Evolutionary conservation across 495 filamentous ascomycete species (phyloP), one percentile per base, ranked within the genome.

Genomic region (Hyaloscypha variabilis): DNA sequence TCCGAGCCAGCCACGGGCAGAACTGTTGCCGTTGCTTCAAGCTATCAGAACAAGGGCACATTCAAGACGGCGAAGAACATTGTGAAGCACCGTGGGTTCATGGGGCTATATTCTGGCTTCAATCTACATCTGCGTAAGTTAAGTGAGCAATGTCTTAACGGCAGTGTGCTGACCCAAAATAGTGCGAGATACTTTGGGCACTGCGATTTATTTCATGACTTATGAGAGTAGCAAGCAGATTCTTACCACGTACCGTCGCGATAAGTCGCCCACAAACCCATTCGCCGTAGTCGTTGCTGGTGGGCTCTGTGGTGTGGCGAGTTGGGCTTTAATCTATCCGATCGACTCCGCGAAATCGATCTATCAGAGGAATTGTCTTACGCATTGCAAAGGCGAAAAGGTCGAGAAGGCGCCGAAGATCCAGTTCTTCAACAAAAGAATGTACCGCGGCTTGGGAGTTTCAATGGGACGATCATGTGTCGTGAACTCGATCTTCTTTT

Each of bases 221-320:
- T 97, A 97, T 73, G 94, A 97, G 73, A 91, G 88, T 67, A 87
- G 87, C 63, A 97, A 97, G 76, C 91, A 97, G 75, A 72, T 95
- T 50, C 85, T 94, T 49, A 88, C 89, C 31, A 93, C 90, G 24
- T 85, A 89, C 59, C 83, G 87, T 36, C 89, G 89, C 55, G 85
- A 84, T 65, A 74, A 78, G 63, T 85, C 87, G 60, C 87, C 89
- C 23, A 90, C 88, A 25, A 87, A 90, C 58, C 90, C 91, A 8
- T 72, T 90, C 54, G 89, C 91, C 17, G 90, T 93, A 29, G 80
- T 91, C 14, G 79, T 85, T 51, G 90, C 91, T 25, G 91, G 91
- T 64, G 91, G 88, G 8, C 75, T 93, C 39, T 95, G 91, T 71
- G 91, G 91, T 13, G 83, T 94, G 52, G 88, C 91, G 46, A 91